phyloP scores from a whole-genome alignment of 768 basidiomycete species.

The Suillus subluteus region DNA sequence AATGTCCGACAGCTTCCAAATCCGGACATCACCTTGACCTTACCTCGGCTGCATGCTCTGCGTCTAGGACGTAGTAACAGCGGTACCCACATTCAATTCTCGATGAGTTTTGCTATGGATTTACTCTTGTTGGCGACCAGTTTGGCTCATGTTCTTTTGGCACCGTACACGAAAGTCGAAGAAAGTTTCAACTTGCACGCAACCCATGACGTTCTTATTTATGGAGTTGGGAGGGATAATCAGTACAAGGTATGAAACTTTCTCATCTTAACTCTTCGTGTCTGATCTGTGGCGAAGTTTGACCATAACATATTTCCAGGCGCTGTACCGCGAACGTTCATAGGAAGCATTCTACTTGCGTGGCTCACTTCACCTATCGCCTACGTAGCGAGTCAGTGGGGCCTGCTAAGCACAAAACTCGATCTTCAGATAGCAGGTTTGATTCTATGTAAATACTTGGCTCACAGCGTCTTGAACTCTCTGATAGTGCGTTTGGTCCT shows the following conservation, averaged over 20 bases:
- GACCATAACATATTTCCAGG: slow-evolving; percentile 91
- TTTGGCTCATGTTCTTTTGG: slow-evolving; percentile 72
- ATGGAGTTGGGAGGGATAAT: slow-evolving; percentile 53
- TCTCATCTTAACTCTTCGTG: not conserved
- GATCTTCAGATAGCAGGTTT: slow-evolving; percentile 73
- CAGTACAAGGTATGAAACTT: slow-evolving; percentile 39
- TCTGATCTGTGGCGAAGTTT: slow-evolving; percentile 54
- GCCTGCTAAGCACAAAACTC: slow-evolving; percentile 56
- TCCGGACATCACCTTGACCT: not conserved
- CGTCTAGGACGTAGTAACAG: not conserved
- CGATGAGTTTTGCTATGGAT: slow-evolving; percentile 44
- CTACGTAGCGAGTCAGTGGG: slow-evolving; percentile 42
- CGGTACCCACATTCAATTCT: not conserved
- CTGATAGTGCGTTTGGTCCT: slow-evolving; percentile 73
- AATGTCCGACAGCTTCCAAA: not conserved
- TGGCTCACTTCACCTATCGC: slow-evolving; percentile 56
- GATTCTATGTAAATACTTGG: slow-evolving; percentile 27
- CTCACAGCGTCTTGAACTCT: slow-evolving; percentile 1
- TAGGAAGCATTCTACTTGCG: slow-evolving; percentile 74
- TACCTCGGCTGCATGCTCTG: not conserved
- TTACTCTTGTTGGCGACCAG: slow-evolving; percentile 49
- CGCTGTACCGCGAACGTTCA: slow-evolving; percentile 85
- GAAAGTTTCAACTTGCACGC: slow-evolving; percentile 97
- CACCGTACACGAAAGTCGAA: slow-evolving; percentile 96
- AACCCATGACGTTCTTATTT: slow-evolving; percentile 81